Percentiles rank a stretch among this genome's conserved stretches.
Evolutionary conservation across 257 asterid genomes (phyloP).

Genomic region (Petunia secreta): DNA sequence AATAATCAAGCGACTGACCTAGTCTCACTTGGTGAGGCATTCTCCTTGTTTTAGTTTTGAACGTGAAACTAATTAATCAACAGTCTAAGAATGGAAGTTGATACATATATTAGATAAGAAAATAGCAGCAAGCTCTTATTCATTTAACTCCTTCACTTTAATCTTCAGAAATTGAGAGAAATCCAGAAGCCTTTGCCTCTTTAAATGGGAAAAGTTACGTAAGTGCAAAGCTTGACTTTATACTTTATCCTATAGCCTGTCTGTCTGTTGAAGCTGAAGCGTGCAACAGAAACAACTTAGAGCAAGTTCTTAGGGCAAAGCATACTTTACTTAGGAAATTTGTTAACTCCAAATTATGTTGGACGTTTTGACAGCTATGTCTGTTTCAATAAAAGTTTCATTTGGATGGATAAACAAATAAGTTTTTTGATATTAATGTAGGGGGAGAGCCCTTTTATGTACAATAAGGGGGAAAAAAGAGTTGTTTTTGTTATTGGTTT

Average conservation of each 20-base stretch:
- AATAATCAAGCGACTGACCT: too few species aligned
- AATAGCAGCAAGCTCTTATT: neutral
- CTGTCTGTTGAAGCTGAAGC: neutral
- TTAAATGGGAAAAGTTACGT: neutral
- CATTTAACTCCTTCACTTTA: neutral
- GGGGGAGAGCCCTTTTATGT: neutral
- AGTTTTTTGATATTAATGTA: neutral
- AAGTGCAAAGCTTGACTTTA: too few species aligned
- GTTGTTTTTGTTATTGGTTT: neutral
- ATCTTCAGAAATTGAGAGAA: neutral
- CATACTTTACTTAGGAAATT: neutral
- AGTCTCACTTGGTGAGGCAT: too few species aligned
- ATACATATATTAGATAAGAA: neutral
- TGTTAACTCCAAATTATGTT: neutral
- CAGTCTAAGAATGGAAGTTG: too few species aligned
- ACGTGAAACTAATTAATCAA: too few species aligned
- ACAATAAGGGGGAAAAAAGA: neutral
- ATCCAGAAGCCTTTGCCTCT: neutral
- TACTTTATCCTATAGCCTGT: neutral
- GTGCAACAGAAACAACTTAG: neutral
- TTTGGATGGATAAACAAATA: neutral
- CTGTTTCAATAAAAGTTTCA: neutral
- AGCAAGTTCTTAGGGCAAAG: neutral
- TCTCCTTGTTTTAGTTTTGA: too few species aligned
- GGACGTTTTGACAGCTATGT: neutral